Evolutionary conservation across 495 filamentous ascomycete species (phyloP).

Genomic region (Penicillium chermesinum): DNA sequence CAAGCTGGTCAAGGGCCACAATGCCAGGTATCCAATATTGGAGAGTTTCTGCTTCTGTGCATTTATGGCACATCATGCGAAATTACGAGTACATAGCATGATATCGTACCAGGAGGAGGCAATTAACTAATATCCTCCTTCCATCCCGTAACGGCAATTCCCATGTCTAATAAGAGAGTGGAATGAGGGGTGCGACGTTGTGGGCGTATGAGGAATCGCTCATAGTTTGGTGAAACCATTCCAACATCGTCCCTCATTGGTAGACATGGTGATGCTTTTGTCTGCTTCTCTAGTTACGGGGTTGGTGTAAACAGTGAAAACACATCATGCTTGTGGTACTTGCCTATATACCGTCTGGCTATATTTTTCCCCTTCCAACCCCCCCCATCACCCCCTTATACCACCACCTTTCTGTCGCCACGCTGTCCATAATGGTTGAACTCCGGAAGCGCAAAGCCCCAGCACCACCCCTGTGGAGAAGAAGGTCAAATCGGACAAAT

Average conservation of each 20-base stretch:
- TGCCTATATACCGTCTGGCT: not conserved
- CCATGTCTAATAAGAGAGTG: too few relatives aligned
- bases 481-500: conserved; percentile 23
- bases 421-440: conserved; percentile 47
- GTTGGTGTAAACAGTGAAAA: not conserved
- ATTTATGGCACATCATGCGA: too few relatives aligned
- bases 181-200: too few relatives aligned
- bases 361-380: not conserved
- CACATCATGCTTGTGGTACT: not conserved
- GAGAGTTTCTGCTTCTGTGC: too few relatives aligned
- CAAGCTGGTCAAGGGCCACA: too few relatives aligned
- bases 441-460: conserved; percentile 72
- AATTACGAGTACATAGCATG: too few relatives aligned
- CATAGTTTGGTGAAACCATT: not conserved
- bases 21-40: too few relatives aligned
- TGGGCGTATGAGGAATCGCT: too few relatives aligned
- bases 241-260: not conserved
- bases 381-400: not conserved
- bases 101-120: too few relatives aligned
- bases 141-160: too few relatives aligned
- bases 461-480: conserved; percentile 51
- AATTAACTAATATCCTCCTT: too few relatives aligned
- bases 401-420: not conserved
- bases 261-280: not conserved
- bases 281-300: not conserved